A percentile compares a stretch with the other conserved stretches of the same genome.
phyloP scores from a whole-genome alignment of 371 early-diverging fungal species.

The Parasitella parasitica region DNA sequence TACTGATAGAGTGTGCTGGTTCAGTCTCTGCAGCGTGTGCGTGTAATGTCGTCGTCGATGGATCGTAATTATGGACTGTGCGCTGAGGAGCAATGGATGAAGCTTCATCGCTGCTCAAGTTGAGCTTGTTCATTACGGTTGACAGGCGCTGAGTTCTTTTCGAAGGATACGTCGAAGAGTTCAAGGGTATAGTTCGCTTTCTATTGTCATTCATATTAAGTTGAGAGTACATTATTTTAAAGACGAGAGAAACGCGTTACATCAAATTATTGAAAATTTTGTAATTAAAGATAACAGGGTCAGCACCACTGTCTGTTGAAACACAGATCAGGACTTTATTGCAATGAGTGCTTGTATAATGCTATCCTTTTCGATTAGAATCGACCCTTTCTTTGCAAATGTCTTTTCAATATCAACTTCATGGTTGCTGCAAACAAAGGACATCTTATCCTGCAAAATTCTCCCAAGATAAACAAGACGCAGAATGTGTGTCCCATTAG shows the following conservation, averaged over 20 bases:
- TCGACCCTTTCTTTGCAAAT: background rate
- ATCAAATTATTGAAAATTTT: no score
- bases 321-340: background rate
- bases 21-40: background rate
- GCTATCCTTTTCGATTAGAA: conserved; percentile 20
- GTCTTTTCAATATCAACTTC: background rate
- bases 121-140: background rate
- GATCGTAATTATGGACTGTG: background rate
- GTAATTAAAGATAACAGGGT: no score
- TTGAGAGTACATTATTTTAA: background rate
- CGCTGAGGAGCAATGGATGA: background rate
- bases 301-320: no score
- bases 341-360: conserved; percentile 35
- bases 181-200: background rate
- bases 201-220: background rate
- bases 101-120: background rate
- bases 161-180: background rate
- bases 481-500: conserved; percentile 25
- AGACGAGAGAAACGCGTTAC: no score
- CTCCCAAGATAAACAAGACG: conserved; percentile 41
- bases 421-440: conserved; percentile 6
- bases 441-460: conserved; percentile 27
- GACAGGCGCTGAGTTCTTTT: background rate
- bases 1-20: background rate
- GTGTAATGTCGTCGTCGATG: background rate